Evolutionary conservation across 495 filamentous ascomycete species (phyloP).

Genomic region (Penicillium odoratum): DNA sequence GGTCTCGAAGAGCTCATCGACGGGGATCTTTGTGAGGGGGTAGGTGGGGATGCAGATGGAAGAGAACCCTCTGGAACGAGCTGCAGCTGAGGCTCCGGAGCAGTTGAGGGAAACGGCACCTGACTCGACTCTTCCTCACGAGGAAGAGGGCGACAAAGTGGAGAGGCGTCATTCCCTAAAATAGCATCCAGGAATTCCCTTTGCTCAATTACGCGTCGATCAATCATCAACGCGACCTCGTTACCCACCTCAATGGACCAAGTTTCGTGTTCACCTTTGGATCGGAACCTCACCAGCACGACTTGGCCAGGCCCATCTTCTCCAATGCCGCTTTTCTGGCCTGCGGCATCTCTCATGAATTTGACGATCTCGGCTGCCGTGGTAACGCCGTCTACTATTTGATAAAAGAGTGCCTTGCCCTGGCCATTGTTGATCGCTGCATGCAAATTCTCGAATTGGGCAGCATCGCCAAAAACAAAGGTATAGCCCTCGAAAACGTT

Average conservation of each 20-base stretch:
- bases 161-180: slow-evolving; percentile 68
- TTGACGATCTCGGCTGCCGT: slow-evolving; percentile 73
- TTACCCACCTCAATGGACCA: slow-evolving; percentile 72
- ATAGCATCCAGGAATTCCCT: slow-evolving; percentile 94
- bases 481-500: slow-evolving; percentile 84
- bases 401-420: slow-evolving; percentile 74
- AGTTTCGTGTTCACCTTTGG: slow-evolving; percentile 58
- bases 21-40: slow-evolving; percentile 16
- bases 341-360: slow-evolving; percentile 73
- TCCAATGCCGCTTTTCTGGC: slow-evolving; percentile 66
- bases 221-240: slow-evolving; percentile 65
- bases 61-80: neutral
- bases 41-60: slow-evolving; percentile 7
- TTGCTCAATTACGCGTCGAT: slow-evolving; percentile 83
- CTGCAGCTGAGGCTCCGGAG: neutral
- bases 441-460: slow-evolving; percentile 77
- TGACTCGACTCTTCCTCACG: slow-evolving; percentile 28
- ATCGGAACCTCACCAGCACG: slow-evolving; percentile 74
- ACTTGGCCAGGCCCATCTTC: slow-evolving; percentile 66
- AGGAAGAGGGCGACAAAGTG: slow-evolving; percentile 63
- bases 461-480: slow-evolving; percentile 79
- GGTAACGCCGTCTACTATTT: slow-evolving; percentile 63
- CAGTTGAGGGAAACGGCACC: slow-evolving; percentile 4
- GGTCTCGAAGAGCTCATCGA: slow-evolving; percentile 8
- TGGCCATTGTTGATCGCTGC: slow-evolving; percentile 73